These are phyloP conservation scores for Sphagnum tenellum DNA, from an alignment of 225 moss, liverwort and hornwort genomes.

Conservation along the genomic window DNA sequence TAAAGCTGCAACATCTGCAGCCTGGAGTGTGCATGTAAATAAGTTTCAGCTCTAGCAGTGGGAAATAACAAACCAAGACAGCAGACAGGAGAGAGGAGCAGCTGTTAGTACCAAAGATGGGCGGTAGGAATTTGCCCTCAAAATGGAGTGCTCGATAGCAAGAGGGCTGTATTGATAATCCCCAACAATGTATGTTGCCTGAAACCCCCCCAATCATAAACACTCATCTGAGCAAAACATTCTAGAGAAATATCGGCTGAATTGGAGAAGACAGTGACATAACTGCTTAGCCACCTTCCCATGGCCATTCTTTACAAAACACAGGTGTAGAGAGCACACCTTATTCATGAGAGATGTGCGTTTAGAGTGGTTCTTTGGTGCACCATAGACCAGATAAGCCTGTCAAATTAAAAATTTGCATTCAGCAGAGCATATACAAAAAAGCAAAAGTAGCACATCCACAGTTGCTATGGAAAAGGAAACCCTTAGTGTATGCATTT, in stretches of 20 bases:
- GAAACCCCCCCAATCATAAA: slow-evolving; percentile 6
- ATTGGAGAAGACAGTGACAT: too few species aligned
- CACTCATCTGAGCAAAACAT: too few species aligned
- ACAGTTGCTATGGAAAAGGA: too few species aligned
- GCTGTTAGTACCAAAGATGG: slow-evolving; percentile 61
- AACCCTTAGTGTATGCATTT: too few species aligned
- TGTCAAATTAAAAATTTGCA: slow-evolving; percentile 5
- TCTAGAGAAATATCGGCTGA: too few species aligned
- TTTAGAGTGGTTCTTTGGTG: slow-evolving; percentile 69
- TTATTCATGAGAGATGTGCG: slow-evolving; percentile 72
- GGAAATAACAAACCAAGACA: too few species aligned
- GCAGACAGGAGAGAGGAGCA: not conserved
- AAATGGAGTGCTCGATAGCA: slow-evolving; percentile 77
- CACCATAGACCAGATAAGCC: slow-evolving; percentile 69
- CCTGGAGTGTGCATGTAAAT: too few species aligned
- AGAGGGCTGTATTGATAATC: slow-evolving; percentile 66
- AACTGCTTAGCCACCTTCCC: too few species aligned
- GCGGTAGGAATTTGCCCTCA: slow-evolving; percentile 76
- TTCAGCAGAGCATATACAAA: too few species aligned
- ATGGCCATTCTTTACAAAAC: not conserved
- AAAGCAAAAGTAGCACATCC: too few species aligned
- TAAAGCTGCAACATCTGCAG: too few species aligned
- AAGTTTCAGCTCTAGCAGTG: too few species aligned
- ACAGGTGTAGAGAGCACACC: slow-evolving; percentile 13
- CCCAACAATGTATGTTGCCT: slow-evolving; percentile 79